A percentile compares a stretch with the other conserved stretches of the same genome.
Conservation (phyloP, 805 yeast genomes). For the Starmerella floricola region DNA sequence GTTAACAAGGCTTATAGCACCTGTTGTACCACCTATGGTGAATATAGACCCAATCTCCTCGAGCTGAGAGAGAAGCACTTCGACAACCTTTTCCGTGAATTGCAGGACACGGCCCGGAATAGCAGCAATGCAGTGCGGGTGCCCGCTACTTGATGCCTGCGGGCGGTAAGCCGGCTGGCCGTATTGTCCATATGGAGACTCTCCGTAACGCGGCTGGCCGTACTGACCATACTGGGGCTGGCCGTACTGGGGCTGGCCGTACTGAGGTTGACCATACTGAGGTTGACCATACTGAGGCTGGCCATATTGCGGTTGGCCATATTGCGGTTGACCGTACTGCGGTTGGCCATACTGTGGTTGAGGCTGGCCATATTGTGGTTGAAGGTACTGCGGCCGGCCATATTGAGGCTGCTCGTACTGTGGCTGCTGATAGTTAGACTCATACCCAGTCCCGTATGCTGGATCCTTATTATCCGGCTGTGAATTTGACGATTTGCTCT, state of each 20-base stretch:
- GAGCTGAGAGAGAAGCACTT: slow-evolving; percentile 9
- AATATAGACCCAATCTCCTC: slow-evolving; percentile 12
- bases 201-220: background rate
- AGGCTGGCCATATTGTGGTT: background rate
- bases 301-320: slow-evolving; percentile 2
- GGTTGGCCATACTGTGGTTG: slow-evolving; percentile 1
- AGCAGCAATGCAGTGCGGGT: background rate
- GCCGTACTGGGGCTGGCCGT: slow-evolving; percentile 1
- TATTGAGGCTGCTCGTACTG: background rate
- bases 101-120: background rate
- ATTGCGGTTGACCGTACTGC: slow-evolving; percentile 5
- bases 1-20: background rate
- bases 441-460: too few species aligned
- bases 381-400: too few species aligned
- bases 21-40: background rate
- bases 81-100: slow-evolving; percentile 7
- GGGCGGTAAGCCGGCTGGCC: slow-evolving; percentile 1
- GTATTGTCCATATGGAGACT: background rate
- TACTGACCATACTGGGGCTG: slow-evolving; percentile 2
- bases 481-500: too few species aligned
- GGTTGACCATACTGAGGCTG: slow-evolving; percentile 5
- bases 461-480: too few species aligned
- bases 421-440: slow-evolving; percentile 2
- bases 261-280: slow-evolving; percentile 1
- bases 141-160: background rate